phyloP scores from a whole-genome alignment of 2,329 filamentous ascomycete species.

The Dactylonectria estremocensis region DNA sequence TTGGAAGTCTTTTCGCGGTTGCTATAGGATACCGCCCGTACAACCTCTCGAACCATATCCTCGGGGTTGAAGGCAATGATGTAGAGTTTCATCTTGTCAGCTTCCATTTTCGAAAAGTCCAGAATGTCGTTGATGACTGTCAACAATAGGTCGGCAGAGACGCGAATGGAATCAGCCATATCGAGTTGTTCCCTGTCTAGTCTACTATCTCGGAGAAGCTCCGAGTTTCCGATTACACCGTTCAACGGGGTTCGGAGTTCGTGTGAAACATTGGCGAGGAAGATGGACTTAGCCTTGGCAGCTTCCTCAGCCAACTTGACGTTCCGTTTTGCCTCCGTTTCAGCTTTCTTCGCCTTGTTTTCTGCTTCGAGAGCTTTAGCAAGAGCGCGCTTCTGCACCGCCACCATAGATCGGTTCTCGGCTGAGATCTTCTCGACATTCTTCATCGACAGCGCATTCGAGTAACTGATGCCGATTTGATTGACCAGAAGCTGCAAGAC shows the following conservation, averaged over 20 bases:
- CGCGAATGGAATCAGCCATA: constrained; percentile 88
- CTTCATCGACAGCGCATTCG: constrained; percentile 77
- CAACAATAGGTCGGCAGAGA: constrained; percentile 88
- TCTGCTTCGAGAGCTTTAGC: constrained; percentile 81
- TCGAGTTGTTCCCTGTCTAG: constrained; percentile 84
- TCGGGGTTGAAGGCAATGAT: constrained; percentile 78
- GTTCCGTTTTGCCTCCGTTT: constrained; percentile 83
- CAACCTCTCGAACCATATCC: constrained; percentile 77
- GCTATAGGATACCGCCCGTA: constrained; percentile 76
- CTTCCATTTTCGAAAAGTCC: constrained; percentile 95
- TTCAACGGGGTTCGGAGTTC: constrained; percentile 88
- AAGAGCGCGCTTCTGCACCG: constrained; percentile 81
- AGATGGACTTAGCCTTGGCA: constrained; percentile 86
- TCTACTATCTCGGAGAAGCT: constrained; percentile 83
- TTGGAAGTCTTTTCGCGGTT: constrained; percentile 75
- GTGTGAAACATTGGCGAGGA: constrained; percentile 85
- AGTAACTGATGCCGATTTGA: constrained; percentile 82
- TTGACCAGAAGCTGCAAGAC: constrained; percentile 81
- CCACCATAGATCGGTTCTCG: constrained; percentile 84
- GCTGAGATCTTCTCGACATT: constrained; percentile 83
- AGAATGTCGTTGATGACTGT: constrained; percentile 97
- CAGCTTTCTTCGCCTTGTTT: constrained; percentile 82
- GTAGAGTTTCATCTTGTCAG: constrained; percentile 87
- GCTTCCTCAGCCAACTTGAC: constrained; percentile 88
- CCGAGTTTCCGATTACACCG: constrained; percentile 90